Conservation (phyloP, 176 grass and related monocot genomes). For the Guadua angustifolia region DNA sequence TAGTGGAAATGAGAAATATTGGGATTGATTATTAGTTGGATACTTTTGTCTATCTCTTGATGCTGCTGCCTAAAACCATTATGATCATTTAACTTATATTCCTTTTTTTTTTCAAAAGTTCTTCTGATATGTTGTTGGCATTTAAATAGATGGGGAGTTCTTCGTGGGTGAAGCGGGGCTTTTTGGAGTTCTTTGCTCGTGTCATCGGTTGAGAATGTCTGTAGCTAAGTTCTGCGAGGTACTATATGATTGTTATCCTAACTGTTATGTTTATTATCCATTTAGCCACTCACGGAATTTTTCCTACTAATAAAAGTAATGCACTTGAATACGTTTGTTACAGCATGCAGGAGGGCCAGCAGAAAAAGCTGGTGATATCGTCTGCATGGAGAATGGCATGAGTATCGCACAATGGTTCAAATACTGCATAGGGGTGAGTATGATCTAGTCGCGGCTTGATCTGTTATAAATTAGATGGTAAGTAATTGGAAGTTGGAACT, state of each 20-base stretch:
- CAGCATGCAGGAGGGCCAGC: conserved; percentile 78
- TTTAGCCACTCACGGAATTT: not conserved
- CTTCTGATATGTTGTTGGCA: conserved; percentile 33
- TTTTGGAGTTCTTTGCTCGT: conserved; percentile 81
- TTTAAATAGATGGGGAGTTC: conserved; percentile 80
- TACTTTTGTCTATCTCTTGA: conserved; percentile 8
- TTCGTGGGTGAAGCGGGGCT: conserved; percentile 63
- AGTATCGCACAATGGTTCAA: conserved; percentile 79
- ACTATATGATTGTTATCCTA: conserved; percentile 30
- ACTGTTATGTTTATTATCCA: conserved; percentile 21
- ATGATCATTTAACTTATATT: conserved; percentile 1
- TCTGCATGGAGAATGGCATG: conserved; percentile 88
- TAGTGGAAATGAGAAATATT: conserved; percentile 30
- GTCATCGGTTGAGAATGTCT: conserved; percentile 80
- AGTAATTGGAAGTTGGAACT: not conserved
- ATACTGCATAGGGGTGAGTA: conserved; percentile 69
- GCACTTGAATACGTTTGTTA: conserved; percentile 43
- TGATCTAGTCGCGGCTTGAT: not conserved
- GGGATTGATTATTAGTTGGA: conserved; percentile 16
- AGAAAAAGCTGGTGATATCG: conserved; percentile 84
- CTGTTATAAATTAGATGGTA: conserved; percentile 10
- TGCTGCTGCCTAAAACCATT: conserved; percentile 24
- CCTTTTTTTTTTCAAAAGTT: not conserved
- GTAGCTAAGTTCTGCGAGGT: conserved; percentile 94
- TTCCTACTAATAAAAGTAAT: conserved; percentile 36